These are phyloP conservation scores for Mycocentrospora acerina DNA, from an alignment of 2,329 filamentous ascomycete species.

Conservation along the genomic window DNA sequence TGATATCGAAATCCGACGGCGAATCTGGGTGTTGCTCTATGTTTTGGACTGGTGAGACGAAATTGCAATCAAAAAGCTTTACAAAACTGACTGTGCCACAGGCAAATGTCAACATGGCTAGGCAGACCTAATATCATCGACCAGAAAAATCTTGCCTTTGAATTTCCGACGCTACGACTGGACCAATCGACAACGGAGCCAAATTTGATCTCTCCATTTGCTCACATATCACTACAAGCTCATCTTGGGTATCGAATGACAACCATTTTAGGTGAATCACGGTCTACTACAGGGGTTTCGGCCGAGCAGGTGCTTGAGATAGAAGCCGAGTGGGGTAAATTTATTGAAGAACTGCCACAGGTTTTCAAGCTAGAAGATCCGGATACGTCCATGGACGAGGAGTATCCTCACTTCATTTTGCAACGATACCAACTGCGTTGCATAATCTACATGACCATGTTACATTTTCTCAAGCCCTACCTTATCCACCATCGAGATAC, in stretches of 20 bases:
- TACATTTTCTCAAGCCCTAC: constrained; percentile 51
- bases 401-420: constrained; percentile 47
- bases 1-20: constrained; percentile 50
- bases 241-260: constrained; percentile 39
- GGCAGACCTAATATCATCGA: constrained; percentile 50
- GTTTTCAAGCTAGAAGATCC: constrained; percentile 44
- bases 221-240: constrained; percentile 47
- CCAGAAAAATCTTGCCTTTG: constrained; percentile 42
- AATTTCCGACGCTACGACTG: constrained; percentile 45
- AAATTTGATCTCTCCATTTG: constrained; percentile 47
- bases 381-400: constrained; percentile 46
- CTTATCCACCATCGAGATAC: constrained; percentile 43
- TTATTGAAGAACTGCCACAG: constrained; percentile 48
- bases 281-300: constrained; percentile 15
- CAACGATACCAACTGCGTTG: constrained; percentile 52
- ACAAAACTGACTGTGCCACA: constrained; percentile 1
- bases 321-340: constrained; percentile 45
- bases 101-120: constrained; percentile 48
- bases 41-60: constrained; percentile 51
- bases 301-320: constrained; percentile 23
- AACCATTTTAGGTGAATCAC: constrained; percentile 20
- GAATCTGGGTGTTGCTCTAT: constrained; percentile 51
- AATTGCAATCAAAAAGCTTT: neutral
- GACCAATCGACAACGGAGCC: constrained; percentile 35
- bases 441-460: constrained; percentile 48